A percentile compares a stretch with the other conserved stretches of the same genome.
phyloP scores from a whole-genome alignment of 2,329 filamentous ascomycete species.

The Rhytidhysteron rufulum region DNA sequence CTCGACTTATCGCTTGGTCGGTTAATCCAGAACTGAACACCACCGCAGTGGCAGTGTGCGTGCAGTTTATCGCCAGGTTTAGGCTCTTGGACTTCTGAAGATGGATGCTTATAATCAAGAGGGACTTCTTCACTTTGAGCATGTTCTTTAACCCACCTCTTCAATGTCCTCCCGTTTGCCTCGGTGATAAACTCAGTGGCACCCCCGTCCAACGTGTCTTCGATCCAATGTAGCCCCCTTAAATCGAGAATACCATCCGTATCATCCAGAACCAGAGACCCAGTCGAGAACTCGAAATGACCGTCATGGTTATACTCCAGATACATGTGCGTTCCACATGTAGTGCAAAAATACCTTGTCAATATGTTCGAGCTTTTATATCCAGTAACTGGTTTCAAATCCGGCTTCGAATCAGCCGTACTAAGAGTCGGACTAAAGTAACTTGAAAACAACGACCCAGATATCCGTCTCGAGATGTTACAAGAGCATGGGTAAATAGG shows the following conservation, averaged over 20 bases:
- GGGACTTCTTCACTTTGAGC: constrained; percentile 14
- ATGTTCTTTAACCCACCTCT: constrained; percentile 15
- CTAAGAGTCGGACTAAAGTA: constrained; percentile 35
- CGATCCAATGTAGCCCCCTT: constrained; percentile 44
- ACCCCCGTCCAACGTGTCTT: constrained; percentile 52
- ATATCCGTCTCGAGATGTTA: constrained; percentile 46
- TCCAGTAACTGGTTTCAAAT: constrained; percentile 20
- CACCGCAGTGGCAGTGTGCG: constrained; percentile 45
- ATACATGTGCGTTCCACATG: constrained; percentile 46
- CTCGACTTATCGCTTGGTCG: constrained; percentile 22
- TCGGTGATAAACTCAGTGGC: constrained; percentile 45
- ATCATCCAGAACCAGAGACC: constrained; percentile 33
- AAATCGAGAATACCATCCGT: constrained; percentile 25
- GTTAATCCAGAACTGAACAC: constrained; percentile 42
- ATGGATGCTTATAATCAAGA: constrained; percentile 18
- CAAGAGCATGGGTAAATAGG: constrained; percentile 47
- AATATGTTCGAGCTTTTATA: constrained; percentile 38
- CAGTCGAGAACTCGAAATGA: constrained; percentile 39
- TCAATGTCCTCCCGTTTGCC: constrained; percentile 19
- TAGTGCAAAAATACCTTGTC: constrained; percentile 40
- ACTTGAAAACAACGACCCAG: constrained; percentile 43
- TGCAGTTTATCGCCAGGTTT: constrained; percentile 21
- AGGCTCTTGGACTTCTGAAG: constrained; percentile 6
- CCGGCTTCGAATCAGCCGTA: constrained; percentile 11
- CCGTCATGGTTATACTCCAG: constrained; percentile 27